These are phyloP conservation scores for Peterozyma toletana DNA, from an alignment of 805 yeast genomes.

Conservation along the genomic window DNA sequence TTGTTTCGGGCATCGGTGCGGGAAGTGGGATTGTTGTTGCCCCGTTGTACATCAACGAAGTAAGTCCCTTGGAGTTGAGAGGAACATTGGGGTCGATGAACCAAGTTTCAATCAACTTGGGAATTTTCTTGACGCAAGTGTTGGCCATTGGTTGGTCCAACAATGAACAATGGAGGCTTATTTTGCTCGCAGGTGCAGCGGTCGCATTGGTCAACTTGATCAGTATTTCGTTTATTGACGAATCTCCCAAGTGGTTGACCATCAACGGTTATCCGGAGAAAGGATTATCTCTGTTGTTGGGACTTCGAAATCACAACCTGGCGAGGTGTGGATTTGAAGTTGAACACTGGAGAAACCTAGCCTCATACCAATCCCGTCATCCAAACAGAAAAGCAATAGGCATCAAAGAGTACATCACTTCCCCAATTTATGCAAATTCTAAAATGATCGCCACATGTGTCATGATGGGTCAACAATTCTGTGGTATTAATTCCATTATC, in stretches of 20 bases:
- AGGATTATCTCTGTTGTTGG: slow-evolving; percentile 21
- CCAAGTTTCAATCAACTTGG: slow-evolving; percentile 80
- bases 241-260: slow-evolving; percentile 81
- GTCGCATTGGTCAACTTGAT: slow-evolving; percentile 45
- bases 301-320: slow-evolving; percentile 25
- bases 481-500: slow-evolving; percentile 88
- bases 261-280: slow-evolving; percentile 29
- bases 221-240: slow-evolving; percentile 41
- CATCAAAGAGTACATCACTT: slow-evolving; percentile 36
- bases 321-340: slow-evolving; percentile 15
- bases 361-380: slow-evolving; percentile 14
- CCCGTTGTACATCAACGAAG: slow-evolving; percentile 75
- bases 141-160: slow-evolving; percentile 66
- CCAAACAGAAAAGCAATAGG: slow-evolving; percentile 16
- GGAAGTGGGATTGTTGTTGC: slow-evolving; percentile 83
- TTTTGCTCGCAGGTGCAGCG: slow-evolving; percentile 54
- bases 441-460: slow-evolving; percentile 62
- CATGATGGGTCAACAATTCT: slow-evolving; percentile 80
- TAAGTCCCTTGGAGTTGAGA: slow-evolving; percentile 58
- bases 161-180: slow-evolving; percentile 61
- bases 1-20: slow-evolving; percentile 78
- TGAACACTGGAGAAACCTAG: slow-evolving; percentile 21
- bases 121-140: slow-evolving; percentile 75
- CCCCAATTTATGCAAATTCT: slow-evolving; percentile 47
- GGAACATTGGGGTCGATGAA: slow-evolving; percentile 87